Conservation (phyloP, 306 rosid genomes). For the Ormosia emarginata region DNA sequence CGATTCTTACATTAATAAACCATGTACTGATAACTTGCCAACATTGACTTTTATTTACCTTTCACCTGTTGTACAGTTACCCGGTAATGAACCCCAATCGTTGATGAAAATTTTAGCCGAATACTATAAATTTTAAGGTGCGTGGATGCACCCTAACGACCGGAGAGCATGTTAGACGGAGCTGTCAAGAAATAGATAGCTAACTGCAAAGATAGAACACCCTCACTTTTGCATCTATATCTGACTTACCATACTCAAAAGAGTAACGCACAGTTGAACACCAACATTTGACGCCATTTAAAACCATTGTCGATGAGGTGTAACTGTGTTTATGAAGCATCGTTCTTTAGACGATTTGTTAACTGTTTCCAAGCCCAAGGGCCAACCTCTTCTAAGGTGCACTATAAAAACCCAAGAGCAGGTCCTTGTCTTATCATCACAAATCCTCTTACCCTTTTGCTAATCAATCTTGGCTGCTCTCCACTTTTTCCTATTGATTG, state of each 20-base stretch:
- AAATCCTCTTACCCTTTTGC: neutral
- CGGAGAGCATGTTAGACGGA: too few relatives aligned
- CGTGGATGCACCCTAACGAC: too few relatives aligned
- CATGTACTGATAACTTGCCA: too few relatives aligned
- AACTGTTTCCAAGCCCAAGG: neutral
- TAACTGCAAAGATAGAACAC: neutral
- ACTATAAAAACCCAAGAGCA: neutral
- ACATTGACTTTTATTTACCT: too few relatives aligned
- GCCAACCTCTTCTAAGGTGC: neutral
- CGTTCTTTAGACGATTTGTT: neutral
- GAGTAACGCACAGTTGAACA: neutral
- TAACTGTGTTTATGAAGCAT: neutral
- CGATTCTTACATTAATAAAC: too few relatives aligned
- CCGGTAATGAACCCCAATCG: too few relatives aligned
- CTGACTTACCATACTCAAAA: neutral
- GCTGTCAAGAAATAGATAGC: neutral
- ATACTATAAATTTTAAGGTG: too few relatives aligned
- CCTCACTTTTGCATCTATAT: neutral
- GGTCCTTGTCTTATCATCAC: neutral
- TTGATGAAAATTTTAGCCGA: too few relatives aligned
- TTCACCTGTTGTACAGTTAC: too few relatives aligned
- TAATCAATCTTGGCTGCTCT: neutral
- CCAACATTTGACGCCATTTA: constrained; percentile 8
- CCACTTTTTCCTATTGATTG: neutral
- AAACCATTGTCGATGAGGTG: neutral